Evolutionary conservation across 2,329 filamentous ascomycete species (phyloP), one percentile per base, ranked within the genome.

Genomic region (Sarocladium strictum): DNA sequence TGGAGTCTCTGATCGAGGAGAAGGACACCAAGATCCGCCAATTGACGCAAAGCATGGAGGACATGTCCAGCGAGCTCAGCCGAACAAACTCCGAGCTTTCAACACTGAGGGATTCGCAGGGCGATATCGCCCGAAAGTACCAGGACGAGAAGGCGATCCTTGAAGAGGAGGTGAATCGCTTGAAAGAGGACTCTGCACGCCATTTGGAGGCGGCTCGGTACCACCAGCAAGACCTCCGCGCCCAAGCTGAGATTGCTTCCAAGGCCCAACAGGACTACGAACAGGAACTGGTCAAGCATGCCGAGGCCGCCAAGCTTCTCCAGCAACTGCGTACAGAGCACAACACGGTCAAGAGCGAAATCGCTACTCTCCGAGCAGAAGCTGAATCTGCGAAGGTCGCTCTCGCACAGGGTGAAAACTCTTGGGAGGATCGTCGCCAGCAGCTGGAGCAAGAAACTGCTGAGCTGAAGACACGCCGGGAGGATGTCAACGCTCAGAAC

Each of bases 251-350:
- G 43, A 97, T 99, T 64, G 91, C 94, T 2, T 86, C 90, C 53
- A 89, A 90, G 68, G 91, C 94, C 3, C 94, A 99, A 67, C 87
- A 96, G 65, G 92, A 94, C 61, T 99, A 99, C 66, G 95, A 99
- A 69, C 86, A 86, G 58, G 94, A 99, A 68, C 79, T 99, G 11
- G 82, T 96, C 63, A 97, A 94, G 73, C 94, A 99, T 70, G 93
- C 92, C 1, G 90, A 97, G 60, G 94, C 93, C n/a, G 90, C 93
- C 12, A 92, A 91, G 70, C 82, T 84, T 33, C 77, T 97, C 14
- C 90, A 96, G 61, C 79, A 79, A 53, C 76, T 96, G 50, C 89
- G 94, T 53, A 77, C 78, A 3, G 90, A 97, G 60, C 82, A 89
- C 69, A 94, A 96, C 64, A 77, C 89, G 61, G 72, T 97, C 58